These are phyloP conservation scores for Luffa acutangula DNA, from an alignment of 306 rosid genomes.

Conservation along the genomic window DNA sequence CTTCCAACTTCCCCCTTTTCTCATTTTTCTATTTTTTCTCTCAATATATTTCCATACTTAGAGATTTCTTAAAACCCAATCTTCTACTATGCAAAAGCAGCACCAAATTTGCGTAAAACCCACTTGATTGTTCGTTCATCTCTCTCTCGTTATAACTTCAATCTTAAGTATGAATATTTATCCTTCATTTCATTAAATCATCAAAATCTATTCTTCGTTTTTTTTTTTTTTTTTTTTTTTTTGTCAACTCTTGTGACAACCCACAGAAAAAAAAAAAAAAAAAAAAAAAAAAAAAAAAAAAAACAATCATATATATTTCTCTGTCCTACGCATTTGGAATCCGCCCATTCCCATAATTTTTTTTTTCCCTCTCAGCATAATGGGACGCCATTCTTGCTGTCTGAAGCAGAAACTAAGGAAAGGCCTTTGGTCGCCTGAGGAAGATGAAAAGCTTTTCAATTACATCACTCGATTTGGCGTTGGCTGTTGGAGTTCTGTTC, in stretches of 20 bases:
- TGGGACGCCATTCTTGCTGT: slow-evolving; percentile 96
- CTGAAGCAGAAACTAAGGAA: slow-evolving; percentile 74
- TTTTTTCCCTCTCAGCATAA: slow-evolving; percentile 12
- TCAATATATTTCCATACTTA: slow-evolving; percentile 15
- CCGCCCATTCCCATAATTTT: neutral
- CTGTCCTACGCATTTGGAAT: slow-evolving; percentile 8
- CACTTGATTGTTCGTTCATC: slow-evolving; percentile 90
- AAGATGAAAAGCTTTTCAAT: slow-evolving; percentile 86
- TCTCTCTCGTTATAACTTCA: slow-evolving; percentile 46
- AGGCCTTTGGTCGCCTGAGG: slow-evolving; percentile 96
- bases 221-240: neutral
- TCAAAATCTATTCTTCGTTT: slow-evolving; percentile 23
- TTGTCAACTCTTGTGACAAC: slow-evolving; percentile 12
- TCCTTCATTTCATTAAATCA: slow-evolving; percentile 43
- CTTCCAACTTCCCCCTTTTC: neutral
- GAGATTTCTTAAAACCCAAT: slow-evolving; percentile 82
- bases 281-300: neutral
- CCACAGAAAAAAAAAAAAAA: neutral
- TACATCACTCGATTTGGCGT: slow-evolving; percentile 77
- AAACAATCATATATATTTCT: neutral
- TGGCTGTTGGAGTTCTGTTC: slow-evolving; percentile 99
- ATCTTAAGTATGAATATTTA: slow-evolving; percentile 74
- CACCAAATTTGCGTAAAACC: slow-evolving; percentile 82
- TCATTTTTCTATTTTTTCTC: neutral
- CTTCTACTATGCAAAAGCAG: slow-evolving; percentile 66